Evolutionary conservation across 305 asterid species (phyloP).

Genomic region (Solanum hybrid): DNA sequence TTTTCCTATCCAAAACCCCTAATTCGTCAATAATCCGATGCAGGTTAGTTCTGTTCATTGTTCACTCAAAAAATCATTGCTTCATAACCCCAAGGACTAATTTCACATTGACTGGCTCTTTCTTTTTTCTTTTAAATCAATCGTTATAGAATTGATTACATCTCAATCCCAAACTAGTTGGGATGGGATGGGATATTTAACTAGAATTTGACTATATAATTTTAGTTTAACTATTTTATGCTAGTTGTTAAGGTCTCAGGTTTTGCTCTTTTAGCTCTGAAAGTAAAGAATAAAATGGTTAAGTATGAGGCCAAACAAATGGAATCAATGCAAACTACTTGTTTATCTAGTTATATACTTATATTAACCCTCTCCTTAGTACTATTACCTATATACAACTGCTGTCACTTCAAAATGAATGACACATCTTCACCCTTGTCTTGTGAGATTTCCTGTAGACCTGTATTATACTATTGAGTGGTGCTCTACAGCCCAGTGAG

Average conservation of each 20-base stretch:
- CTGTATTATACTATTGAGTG: not conserved
- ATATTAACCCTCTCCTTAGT: not conserved
- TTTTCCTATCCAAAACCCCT: not conserved
- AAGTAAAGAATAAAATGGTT: not conserved
- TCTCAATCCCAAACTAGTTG: not conserved
- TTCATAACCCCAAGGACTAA: not conserved
- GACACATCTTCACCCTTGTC: not conserved
- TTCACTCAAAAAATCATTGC: not conserved
- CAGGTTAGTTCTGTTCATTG: not conserved
- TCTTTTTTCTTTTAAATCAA: not conserved
- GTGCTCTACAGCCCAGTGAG: not conserved
- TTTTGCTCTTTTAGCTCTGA: not conserved
- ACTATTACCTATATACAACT: not conserved
- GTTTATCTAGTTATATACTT: not conserved
- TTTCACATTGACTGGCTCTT: not conserved
- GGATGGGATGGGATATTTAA: not conserved
- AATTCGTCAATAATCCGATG: not conserved
- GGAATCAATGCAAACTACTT: not conserved
- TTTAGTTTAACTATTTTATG: not conserved
- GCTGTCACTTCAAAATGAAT: not conserved
- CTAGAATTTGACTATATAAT: not conserved
- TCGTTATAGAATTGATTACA: not conserved
- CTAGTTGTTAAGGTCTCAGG: not conserved
- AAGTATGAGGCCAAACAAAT: not conserved
- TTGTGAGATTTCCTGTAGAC: not conserved